phyloP scores from a whole-genome alignment of 108 stramenopile genomes.

The Cyclotella sp. region DNA sequence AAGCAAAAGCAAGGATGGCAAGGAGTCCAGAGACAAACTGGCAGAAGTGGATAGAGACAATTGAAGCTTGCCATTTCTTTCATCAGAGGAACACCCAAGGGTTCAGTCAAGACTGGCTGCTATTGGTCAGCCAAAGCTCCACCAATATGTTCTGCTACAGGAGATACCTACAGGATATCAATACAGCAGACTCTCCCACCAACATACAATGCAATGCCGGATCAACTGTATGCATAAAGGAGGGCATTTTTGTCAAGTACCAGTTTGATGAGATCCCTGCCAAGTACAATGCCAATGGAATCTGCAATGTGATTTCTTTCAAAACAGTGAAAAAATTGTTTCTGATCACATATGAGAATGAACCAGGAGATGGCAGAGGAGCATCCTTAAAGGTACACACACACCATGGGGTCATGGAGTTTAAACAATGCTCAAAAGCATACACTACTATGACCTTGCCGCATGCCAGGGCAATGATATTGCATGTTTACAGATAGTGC shows the following conservation, averaged over 20 bases:
- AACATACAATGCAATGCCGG: neutral
- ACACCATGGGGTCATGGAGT: neutral
- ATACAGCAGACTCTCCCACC: neutral
- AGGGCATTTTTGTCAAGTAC: neutral
- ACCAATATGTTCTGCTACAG: slow-evolving; percentile 5
- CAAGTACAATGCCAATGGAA: neutral
- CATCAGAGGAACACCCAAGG: too few species aligned
- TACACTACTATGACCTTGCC: neutral
- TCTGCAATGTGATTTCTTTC: slow-evolving; percentile 1
- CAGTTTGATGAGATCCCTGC: neutral
- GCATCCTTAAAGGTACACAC: slow-evolving; percentile 1
- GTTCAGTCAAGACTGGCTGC: neutral
- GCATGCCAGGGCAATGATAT: neutral
- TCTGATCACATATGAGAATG: neutral
- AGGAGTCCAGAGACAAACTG: too few species aligned
- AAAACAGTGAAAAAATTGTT: neutral
- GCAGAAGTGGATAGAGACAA: too few species aligned
- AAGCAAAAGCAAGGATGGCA: too few species aligned
- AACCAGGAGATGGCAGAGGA: neutral
- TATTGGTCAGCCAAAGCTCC: neutral
- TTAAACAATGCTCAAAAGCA: neutral
- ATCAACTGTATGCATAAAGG: too few species aligned
- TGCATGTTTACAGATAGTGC: neutral
- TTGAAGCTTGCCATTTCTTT: too few species aligned
- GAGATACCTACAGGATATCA: neutral